Conservation (phyloP, 1,139 yeast species). For the Candida frijolesensis region DNA sequence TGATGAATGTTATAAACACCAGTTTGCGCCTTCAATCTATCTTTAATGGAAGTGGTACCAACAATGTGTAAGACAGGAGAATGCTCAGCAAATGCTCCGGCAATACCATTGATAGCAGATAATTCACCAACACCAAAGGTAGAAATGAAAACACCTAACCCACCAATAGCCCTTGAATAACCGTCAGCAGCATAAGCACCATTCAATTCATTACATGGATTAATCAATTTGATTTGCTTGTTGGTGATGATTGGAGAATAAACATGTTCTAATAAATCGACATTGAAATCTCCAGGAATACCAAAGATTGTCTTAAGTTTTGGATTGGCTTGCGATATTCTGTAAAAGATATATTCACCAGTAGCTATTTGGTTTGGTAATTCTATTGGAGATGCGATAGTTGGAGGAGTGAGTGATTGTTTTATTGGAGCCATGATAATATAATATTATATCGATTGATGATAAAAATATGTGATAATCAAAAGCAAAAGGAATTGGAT, state of each 20-base stretch:
- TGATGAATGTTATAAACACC: conserved; percentile 58
- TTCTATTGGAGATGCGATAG: neutral
- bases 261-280: conserved; percentile 38
- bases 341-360: conserved; percentile 42
- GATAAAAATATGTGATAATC: neutral
- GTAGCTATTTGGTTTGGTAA: conserved; percentile 26
- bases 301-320: conserved; percentile 39
- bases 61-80: conserved; percentile 82
- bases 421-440: conserved; percentile 5
- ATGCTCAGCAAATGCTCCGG: conserved; percentile 82
- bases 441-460: neutral
- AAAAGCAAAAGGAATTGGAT: neutral
- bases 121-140: conserved; percentile 89
- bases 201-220: conserved; percentile 43
- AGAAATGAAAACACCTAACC: conserved; percentile 53
- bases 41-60: conserved; percentile 56
- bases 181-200: conserved; percentile 80
- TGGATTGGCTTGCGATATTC: conserved; percentile 41
- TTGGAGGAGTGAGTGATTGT: conserved; percentile 2
- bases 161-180: conserved; percentile 57
- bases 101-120: conserved; percentile 79
- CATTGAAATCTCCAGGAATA: conserved; percentile 46
- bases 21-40: conserved; percentile 27
- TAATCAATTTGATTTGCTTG: conserved; percentile 27
- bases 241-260: conserved; percentile 28